Base-by-base conservation (phyloP, 139 green algal genomes). In the Chlamydomonas sp. region DNA sequence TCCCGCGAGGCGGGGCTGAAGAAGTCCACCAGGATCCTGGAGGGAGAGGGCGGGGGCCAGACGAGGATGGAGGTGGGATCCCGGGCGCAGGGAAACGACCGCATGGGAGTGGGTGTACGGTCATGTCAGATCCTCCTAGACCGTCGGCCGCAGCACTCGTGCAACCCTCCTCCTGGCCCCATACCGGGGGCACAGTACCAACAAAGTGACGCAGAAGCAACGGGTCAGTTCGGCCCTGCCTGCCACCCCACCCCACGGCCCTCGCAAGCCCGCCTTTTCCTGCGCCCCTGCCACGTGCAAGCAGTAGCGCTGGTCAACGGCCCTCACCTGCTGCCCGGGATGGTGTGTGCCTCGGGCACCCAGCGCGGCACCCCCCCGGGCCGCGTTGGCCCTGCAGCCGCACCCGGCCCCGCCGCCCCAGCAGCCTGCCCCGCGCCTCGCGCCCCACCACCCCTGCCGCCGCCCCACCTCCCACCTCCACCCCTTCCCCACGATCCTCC, bases 21-120 rank as follows among this genome's bases (percentile, higher is more conserved):
- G 66, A 83, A 86, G 89, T 98, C 96, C 71, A 98, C 95, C 57
- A 96, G 80, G 66, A 98, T 95, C 67, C 90, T 94, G 58, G 12
- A 49, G 79, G 74, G n/a, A 17, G 4, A 62, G 4, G 69, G 5
- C 80, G 20, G 17, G 31, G 74, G 64, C 66, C 49, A 1, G 5
- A 12, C 20, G 0, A n/a, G n/a, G 49, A 16, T 60, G 2, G 1
- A 3, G 7, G 17, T 20, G 18, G 17, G 59, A 68, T 16, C 12
- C 67, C 31, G 62, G n/a, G 62, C 61, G 69, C 72, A 20, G 61
- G 5, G 9, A 20, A 14, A 57, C n/a, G 58, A 69, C 60, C 58
- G 78, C 60, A 81, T 15, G 76, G 58, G 20, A 64, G 20, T 2
- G 16, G 1, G 62, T 18, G 63, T n/a, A 15, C 1, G 4, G 73